Conservation (phyloP, 257 asterid genomes). For the Rubia yunnanensis region DNA sequence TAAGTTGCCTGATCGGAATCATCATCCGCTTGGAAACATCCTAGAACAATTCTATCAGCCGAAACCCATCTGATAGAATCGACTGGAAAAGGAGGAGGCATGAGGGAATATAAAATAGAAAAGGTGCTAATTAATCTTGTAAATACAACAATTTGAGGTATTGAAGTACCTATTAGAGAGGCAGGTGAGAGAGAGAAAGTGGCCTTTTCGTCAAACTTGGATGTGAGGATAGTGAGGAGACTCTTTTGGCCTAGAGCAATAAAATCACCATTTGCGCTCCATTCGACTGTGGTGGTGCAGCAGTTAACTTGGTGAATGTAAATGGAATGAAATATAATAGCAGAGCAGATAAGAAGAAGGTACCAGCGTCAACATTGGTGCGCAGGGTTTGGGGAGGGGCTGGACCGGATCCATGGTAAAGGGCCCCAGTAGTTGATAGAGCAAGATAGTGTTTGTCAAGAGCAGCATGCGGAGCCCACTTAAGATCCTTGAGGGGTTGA, state of each 20-base stretch:
- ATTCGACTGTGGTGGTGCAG: slow-evolving; percentile 69
- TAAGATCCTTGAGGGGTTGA: slow-evolving; percentile 56
- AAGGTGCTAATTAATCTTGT: neutral
- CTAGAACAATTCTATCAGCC: slow-evolving; percentile 68
- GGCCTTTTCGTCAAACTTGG: slow-evolving; percentile 48
- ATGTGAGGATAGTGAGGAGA: slow-evolving; percentile 48
- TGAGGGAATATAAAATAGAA: slow-evolving; percentile 2
- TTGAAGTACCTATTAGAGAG: slow-evolving; percentile 44
- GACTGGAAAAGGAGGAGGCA: slow-evolving; percentile 39
- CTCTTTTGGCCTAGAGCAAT: slow-evolving; percentile 66
- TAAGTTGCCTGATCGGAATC: slow-evolving; percentile 64
- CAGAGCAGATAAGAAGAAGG: slow-evolving; percentile 7
- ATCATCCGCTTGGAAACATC: slow-evolving; percentile 59
- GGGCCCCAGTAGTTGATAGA: slow-evolving; percentile 54
- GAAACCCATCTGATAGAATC: slow-evolving; percentile 88
- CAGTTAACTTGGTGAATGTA: neutral
- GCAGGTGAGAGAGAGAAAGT: slow-evolving; percentile 42
- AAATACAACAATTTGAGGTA: slow-evolving; percentile 3
- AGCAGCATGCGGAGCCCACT: slow-evolving; percentile 47
- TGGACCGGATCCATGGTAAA: slow-evolving; percentile 68
- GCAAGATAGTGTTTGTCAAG: slow-evolving; percentile 45
- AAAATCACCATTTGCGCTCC: slow-evolving; percentile 61
- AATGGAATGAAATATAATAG: neutral
- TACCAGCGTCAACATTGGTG: slow-evolving; percentile 83
- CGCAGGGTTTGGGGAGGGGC: slow-evolving; percentile 34